Evolutionary conservation across 352 stramenopile species (phyloP).

Genomic region (Phytophthora fragariae): DNA sequence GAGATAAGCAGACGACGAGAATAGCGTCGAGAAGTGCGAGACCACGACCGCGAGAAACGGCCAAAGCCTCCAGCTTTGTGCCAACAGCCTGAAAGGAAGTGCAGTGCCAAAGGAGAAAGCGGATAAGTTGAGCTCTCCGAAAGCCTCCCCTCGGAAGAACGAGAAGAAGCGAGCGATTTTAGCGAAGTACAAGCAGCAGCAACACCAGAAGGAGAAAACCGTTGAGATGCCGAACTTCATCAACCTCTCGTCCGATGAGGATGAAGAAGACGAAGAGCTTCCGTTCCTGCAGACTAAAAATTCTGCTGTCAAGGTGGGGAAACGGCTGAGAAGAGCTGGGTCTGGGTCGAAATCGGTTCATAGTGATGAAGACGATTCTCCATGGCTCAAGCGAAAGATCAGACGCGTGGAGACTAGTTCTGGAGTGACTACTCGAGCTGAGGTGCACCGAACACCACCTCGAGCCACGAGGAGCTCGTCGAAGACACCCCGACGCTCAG

Average conservation of each 20-base stretch:
- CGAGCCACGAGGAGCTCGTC: not conserved
- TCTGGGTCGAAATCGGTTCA: not conserved
- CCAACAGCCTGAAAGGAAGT: not conserved
- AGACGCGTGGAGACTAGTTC: conserved; percentile 12
- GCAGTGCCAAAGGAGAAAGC: not conserved
- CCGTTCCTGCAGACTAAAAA: not conserved
- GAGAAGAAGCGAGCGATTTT: conserved; percentile 7
- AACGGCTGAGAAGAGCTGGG: not conserved
- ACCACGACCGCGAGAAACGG: not conserved
- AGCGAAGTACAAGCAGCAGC: not conserved
- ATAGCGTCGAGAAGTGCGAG: not conserved
- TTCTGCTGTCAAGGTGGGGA: not conserved
- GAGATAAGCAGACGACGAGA: conserved; percentile 4
- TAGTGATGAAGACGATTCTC: conserved; percentile 8
- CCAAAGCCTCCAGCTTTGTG: not conserved
- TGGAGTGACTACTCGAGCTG: not conserved
- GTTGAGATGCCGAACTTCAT: not conserved
- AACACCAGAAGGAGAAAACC: not conserved
- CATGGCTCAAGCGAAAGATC: conserved; percentile 14
- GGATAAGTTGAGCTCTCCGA: not conserved
- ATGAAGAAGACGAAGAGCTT: conserved; percentile 12
- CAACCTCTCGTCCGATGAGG: conserved; percentile 10
- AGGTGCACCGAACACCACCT: not conserved
- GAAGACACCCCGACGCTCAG: not conserved
- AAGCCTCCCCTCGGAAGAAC: not conserved